Evolutionary conservation across 2,329 filamentous ascomycete genomes (phyloP).

Genomic region (Camptophora hylomeconis): DNA sequence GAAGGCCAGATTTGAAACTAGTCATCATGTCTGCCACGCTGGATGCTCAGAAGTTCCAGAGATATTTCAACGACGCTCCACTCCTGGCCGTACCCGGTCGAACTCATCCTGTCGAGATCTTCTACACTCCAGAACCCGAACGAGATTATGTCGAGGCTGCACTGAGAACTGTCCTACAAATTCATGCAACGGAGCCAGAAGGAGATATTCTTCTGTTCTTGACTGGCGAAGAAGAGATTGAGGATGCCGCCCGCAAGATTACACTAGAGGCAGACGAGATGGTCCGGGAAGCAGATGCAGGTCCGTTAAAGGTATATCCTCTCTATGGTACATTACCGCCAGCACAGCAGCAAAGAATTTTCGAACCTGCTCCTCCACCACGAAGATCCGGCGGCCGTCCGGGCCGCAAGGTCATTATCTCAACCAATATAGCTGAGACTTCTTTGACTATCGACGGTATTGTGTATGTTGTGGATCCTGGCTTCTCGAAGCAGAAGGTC

Average conservation of each 20-base stretch:
- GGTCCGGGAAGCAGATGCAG: constrained; percentile 78
- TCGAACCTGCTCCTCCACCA: constrained; percentile 71
- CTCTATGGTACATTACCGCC: constrained; percentile 90
- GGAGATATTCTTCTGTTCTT: constrained; percentile 90
- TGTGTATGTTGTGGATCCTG: constrained; percentile 97
- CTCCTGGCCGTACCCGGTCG: constrained; percentile 87
- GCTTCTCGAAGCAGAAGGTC: constrained; percentile 98
- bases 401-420: constrained; percentile 86
- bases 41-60: constrained; percentile 95
- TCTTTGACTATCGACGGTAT: constrained; percentile 97
- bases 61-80: constrained; percentile 90
- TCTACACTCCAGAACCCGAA: constrained; percentile 93
- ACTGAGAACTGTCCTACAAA: constrained; percentile 87
- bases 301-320: constrained; percentile 79
- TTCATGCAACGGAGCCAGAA: constrained; percentile 82
- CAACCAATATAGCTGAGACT: constrained; percentile 97
- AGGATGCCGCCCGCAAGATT: constrained; percentile 90
- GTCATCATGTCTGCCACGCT: constrained; percentile 98
- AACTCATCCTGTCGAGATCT: constrained; percentile 94
- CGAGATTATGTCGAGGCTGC: constrained; percentile 94
- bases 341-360: constrained; percentile 86
- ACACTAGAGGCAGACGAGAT: constrained; percentile 82
- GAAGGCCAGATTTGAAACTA: constrained; percentile 84
- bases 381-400: constrained; percentile 63
- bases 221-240: constrained; percentile 96